phyloP scores from a whole-genome alignment of 78 protist species.

The Chrysochromulina parva region DNA sequence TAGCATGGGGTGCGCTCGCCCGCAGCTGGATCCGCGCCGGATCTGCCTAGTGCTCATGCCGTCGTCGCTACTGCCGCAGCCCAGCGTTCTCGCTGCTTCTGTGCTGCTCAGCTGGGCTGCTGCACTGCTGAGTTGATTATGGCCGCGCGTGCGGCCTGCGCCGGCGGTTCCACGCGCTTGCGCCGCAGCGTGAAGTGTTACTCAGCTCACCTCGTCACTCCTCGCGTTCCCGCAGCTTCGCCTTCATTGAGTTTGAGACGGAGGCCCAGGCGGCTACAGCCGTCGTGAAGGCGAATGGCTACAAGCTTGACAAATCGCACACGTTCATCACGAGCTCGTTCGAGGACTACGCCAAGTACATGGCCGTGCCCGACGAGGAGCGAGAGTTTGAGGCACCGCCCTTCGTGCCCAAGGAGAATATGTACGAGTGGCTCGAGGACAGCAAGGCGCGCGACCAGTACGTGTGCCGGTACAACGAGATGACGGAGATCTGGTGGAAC shows the following conservation, averaged over 20 bases:
- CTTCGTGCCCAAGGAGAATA: slow-evolving; percentile 22
- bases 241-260: slow-evolving; percentile 6
- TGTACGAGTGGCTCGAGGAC: slow-evolving; percentile 47
- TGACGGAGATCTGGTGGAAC: slow-evolving; percentile 80
- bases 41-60: too few relatives aligned
- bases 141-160: too few relatives aligned
- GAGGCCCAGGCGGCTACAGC: not conserved
- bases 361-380: slow-evolving; percentile 22
- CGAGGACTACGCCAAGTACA: not conserved
- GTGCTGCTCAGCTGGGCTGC: too few relatives aligned
- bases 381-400: slow-evolving; percentile 8
- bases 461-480: slow-evolving; percentile 62
- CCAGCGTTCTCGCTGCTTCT: too few relatives aligned
- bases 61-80: too few relatives aligned
- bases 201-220: too few relatives aligned
- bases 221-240: not conserved
- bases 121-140: too few relatives aligned
- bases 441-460: slow-evolving; percentile 56
- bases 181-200: too few relatives aligned
- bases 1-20: not conserved
- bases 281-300: slow-evolving; percentile 27
- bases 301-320: slow-evolving; percentile 69
- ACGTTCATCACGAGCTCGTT: not conserved
- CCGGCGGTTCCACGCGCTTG: too few relatives aligned
- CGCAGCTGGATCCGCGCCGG: not conserved